Evolutionary conservation across 2,329 filamentous ascomycete species (phyloP).

Genomic region (Aureobasidium mangrovei): DNA sequence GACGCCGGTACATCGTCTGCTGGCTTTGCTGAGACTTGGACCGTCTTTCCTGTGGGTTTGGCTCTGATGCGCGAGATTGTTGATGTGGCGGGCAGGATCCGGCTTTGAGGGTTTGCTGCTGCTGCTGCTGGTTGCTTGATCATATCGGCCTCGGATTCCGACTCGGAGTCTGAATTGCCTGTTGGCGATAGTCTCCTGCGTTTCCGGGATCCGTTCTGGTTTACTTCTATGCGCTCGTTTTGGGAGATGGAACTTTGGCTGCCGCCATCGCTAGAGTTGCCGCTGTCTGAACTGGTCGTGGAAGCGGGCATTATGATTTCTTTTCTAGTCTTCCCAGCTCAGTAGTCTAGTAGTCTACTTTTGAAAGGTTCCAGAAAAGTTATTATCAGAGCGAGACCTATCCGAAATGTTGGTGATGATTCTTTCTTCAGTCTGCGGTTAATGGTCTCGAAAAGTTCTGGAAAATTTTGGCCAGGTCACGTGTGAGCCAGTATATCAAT

Average conservation of each 20-base stretch:
- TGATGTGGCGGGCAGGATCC: constrained; percentile 1
- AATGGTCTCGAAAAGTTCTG: background rate
- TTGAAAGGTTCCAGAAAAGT: background rate
- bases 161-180: constrained; percentile 10
- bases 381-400: background rate
- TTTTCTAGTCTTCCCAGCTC: background rate
- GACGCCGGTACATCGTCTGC: constrained; percentile 14
- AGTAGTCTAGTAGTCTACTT: background rate
- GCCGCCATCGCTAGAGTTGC: background rate
- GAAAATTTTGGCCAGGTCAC: constrained; percentile 7
- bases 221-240: constrained; percentile 1
- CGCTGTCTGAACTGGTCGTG: constrained; percentile 2
- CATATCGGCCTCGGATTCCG: background rate
- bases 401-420: background rate
- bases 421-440: background rate
- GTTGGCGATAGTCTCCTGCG: constrained; percentile 19
- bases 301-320: background rate
- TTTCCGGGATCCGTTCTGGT: constrained; percentile 18
- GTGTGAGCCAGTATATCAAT: background rate
- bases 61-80: constrained; percentile 21
- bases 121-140: too few relatives aligned
- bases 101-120: constrained; percentile 5
- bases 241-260: background rate
- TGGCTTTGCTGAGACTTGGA: background rate
- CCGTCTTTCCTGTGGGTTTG: constrained; percentile 12